Evolutionary conservation across 164 flowering plant genomes (phyloP), one percentile per base, ranked within the genome.

Genomic region (Aristolochia contorta): DNA sequence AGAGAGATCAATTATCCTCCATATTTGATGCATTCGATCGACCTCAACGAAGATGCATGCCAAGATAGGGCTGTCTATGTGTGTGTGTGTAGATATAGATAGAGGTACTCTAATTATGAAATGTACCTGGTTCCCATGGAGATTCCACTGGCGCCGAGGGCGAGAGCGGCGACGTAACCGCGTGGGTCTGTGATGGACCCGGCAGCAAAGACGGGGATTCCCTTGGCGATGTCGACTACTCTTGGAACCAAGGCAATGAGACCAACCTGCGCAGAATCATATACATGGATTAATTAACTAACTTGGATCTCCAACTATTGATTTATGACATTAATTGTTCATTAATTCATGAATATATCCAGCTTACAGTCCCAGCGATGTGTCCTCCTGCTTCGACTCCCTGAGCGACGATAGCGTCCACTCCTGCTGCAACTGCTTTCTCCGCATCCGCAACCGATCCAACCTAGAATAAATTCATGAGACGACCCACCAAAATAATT

Each of bases 371-470:
- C 41, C 75, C 75, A 47, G 47, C 20, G 37, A 68, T 53, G 52
- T 68, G 75, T 21, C 75, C 75, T 9, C 75, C 75, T 23, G 67
- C 72, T 48, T 72, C 75, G 0, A 65, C 67, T 2, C 75, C 75
- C 54, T 72, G 72, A 37, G 61, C 75, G 14, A 72, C 58, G 41
- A 69, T 72, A 43, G 72, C 65, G 50, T 72, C 75, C 8, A 72
- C 69, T n/a, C 72, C 75, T 0, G 67, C 75, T 22, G 75, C 69
- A 47, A 72, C 57, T 7, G 72, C 75, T 52, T 54, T 68, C 46
- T 72, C 75, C 0, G 72, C 75, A 21, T 47, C 75, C 15, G 50
- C 55, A 50, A 72, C 60, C 0, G 76, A 69, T 51, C 72, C 76
- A 27, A 73, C 41, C 76, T 73, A 32, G 22, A 4, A 7, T 7